These are phyloP conservation scores for Neophaeococcomyces aloes DNA, from an alignment of 2,329 filamentous ascomycete genomes.

Conservation along the genomic window DNA sequence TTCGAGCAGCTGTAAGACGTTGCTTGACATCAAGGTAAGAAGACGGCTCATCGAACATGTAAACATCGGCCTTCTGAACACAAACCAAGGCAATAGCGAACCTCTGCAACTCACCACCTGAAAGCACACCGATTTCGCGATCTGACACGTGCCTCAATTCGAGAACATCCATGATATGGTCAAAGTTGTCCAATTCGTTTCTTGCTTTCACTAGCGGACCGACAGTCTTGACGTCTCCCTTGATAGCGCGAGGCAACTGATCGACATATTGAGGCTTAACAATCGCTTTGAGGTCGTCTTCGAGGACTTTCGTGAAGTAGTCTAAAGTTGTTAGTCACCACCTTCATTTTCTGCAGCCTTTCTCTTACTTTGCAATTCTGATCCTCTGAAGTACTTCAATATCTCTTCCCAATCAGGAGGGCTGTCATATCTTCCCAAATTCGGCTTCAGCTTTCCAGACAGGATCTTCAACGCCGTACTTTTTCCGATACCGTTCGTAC, in stretches of 20 bases:
- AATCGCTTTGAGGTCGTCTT: slow-evolving; percentile 93
- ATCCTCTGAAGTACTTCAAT: slow-evolving; percentile 94
- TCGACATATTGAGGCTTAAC: slow-evolving; percentile 99
- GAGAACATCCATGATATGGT: slow-evolving; percentile 72
- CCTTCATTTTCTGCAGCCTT: too few species aligned
- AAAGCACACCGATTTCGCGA: slow-evolving; percentile 79
- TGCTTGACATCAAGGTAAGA: slow-evolving; percentile 99
- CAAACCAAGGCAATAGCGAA: slow-evolving; percentile 95
- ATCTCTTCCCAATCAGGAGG: slow-evolving; percentile 99
- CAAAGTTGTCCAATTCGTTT: slow-evolving; percentile 63
- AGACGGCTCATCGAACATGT: slow-evolving; percentile 99
- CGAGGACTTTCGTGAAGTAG: slow-evolving; percentile 97
- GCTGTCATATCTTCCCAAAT: slow-evolving; percentile 88
- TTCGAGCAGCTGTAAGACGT: slow-evolving; percentile 79
- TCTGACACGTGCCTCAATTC: slow-evolving; percentile 84
- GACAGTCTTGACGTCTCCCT: slow-evolving; percentile 68
- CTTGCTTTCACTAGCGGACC: slow-evolving; percentile 66
- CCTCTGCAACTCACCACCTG: slow-evolving; percentile 94
- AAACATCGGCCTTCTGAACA: slow-evolving; percentile 92
- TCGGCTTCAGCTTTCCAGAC: slow-evolving; percentile 96
- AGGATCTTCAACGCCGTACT: slow-evolving; percentile 99
- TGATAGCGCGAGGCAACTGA: slow-evolving; percentile 89
- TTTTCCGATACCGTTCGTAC: slow-evolving; percentile 99
- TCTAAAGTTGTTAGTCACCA: slow-evolving; percentile 41
- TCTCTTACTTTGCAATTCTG: slow-evolving; percentile 80